Conservation (phyloP, 192 early-diverging fungal species). For the Rhizoclosmatium sp. region DNA sequence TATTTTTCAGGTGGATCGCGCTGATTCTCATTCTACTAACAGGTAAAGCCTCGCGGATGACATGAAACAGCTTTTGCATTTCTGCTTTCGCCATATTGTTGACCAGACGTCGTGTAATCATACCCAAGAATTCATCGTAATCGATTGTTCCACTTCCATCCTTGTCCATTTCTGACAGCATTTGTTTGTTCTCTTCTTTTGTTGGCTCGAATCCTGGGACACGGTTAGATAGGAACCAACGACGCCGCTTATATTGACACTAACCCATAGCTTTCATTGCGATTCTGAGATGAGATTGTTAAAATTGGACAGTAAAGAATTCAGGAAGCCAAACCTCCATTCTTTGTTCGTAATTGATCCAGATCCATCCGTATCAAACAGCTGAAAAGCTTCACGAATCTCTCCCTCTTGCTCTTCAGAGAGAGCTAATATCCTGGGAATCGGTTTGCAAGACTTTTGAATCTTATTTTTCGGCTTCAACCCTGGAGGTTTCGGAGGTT, state of each 20-base stretch:
- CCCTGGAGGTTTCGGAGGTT: not conserved
- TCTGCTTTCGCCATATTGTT: slow-evolving; percentile 44
- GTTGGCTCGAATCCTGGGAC: slow-evolving; percentile 46
- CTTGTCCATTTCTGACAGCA: slow-evolving; percentile 56
- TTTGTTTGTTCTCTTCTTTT: slow-evolving; percentile 52
- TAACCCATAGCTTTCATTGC: slow-evolving; percentile 66
- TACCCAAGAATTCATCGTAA: slow-evolving; percentile 52
- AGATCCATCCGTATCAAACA: slow-evolving; percentile 72
- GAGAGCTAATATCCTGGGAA: slow-evolving; percentile 11
- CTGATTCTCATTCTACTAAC: slow-evolving; percentile 35
- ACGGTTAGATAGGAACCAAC: too few relatives aligned
- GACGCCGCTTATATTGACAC: too few relatives aligned
- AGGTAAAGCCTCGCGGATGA: slow-evolving; percentile 26
- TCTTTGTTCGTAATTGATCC: slow-evolving; percentile 51
- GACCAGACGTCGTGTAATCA: slow-evolving; percentile 48
- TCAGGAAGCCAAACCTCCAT: slow-evolving; percentile 27
- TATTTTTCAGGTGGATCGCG: slow-evolving; percentile 44
- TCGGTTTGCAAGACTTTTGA: slow-evolving; percentile 13
- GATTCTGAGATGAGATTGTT: slow-evolving; percentile 46
- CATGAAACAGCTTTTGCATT: slow-evolving; percentile 44
- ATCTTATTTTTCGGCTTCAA: slow-evolving; percentile 16
- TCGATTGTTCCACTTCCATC: slow-evolving; percentile 58
- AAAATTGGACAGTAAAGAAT: too few relatives aligned
- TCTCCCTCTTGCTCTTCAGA: slow-evolving; percentile 64
- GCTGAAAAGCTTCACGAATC: slow-evolving; percentile 69